Base-by-base conservation (phyloP, 2,329 filamentous ascomycete genomes). In the Rhynchosporium secalis region DNA sequence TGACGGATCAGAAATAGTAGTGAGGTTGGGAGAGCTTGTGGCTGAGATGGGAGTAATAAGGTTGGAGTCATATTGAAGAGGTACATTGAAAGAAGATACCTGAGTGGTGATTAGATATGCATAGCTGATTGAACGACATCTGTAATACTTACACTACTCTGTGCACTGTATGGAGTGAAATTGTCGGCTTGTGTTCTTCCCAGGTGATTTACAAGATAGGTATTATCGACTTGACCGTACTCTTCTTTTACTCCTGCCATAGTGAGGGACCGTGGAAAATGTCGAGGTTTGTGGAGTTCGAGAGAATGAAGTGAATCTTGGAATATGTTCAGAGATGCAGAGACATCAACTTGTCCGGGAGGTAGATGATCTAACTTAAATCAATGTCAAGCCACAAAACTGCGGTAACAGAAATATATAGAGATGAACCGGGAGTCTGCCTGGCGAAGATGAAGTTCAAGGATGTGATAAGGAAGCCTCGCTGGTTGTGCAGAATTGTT, bases 51-150 rank as follows among this genome's bases (percentile, higher is more conserved):
- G 72, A 9, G 72, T 72, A 12, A 68, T 63, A 10, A 73, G 64
- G 47, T 66, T 63, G 5, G 66, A 66, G 49, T 70, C 71, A 65
- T 69, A 73, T 1, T 63, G 52, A 2, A 64, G 63, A 15, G 71
- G 70, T 43, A 72, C 54, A 51, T 73, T 72, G 57, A 72, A 73
- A 3, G 71, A 73, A 3, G 71, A 72, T 40, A 71, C 71, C 70
- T 73, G 58, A 31, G 57, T 33, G 31, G 20, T 54, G 33, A 55
- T 66, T 59, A 69, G 64, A 65, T 47, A 51, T 7, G 40, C 28
- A 20, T 48, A 48, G 31, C 40, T 9, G 52, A 33, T 13, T 36
- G 26, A 4, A 57, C 10, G 13, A 36, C 28, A 46, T 38, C 33
- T 29, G 49, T 33, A 40, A 49, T 31, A 36, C 36, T 13, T 56